phyloP scores from a whole-genome alignment of 176 grass and related monocot genomes.

The Ensete glaucum region DNA sequence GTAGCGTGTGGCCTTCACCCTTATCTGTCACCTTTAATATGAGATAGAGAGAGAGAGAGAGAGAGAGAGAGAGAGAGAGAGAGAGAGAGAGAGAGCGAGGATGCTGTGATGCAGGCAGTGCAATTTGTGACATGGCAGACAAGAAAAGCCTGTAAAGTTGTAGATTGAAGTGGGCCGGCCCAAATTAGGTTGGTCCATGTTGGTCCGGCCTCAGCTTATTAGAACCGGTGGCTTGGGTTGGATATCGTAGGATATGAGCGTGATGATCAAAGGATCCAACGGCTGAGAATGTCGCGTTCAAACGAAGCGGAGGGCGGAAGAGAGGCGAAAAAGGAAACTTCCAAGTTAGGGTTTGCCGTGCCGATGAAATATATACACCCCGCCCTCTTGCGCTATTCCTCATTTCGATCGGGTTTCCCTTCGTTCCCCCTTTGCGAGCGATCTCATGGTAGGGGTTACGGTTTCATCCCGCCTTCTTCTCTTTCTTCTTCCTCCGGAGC shows the following conservation, averaged over 20 bases:
- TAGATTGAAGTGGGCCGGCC: neutral
- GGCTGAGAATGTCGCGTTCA: conserved; percentile 3
- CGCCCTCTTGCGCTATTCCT: neutral
- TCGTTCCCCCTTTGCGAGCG: neutral
- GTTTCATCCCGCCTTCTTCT: neutral
- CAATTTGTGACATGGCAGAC: too few species aligned
- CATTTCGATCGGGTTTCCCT: neutral
- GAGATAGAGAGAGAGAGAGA: too few species aligned
- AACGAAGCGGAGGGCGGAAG: neutral
- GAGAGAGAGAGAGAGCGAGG: too few species aligned
- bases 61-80: too few species aligned
- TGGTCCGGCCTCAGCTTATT: too few species aligned
- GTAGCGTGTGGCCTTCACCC: neutral
- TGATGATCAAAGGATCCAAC: neutral
- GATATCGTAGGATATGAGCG: too few species aligned
- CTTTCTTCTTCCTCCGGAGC: neutral
- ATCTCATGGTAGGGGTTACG: neutral
- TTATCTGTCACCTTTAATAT: neutral
- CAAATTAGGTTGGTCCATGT: too few species aligned
- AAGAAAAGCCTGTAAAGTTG: too few species aligned
- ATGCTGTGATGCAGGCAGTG: too few species aligned
- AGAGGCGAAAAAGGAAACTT: neutral
- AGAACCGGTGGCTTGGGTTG: too few species aligned
- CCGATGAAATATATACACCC: neutral
- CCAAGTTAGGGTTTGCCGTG: conserved; percentile 1